Percentiles rank a stretch among this genome's conserved stretches.
Evolutionary conservation across 2,329 filamentous ascomycete genomes (phyloP).

Genomic region (Lizonia empirigonia): DNA sequence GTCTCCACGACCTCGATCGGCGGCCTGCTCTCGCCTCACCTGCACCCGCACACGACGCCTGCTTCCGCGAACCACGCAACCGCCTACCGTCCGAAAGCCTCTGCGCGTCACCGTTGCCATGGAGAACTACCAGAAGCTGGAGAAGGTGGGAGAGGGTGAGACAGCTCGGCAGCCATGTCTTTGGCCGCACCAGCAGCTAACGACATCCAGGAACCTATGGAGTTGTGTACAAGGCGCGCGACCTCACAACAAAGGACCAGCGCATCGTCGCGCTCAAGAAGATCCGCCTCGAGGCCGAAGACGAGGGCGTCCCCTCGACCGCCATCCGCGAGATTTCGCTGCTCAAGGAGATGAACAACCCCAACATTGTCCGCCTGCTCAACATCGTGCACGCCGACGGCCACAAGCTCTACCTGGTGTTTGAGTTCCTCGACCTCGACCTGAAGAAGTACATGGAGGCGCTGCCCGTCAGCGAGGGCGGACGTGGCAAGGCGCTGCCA

Average conservation of each 20-base stretch:
- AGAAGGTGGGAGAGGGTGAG: constrained; percentile 93
- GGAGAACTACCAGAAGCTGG: constrained; percentile 96
- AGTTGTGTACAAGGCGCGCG: constrained; percentile 92
- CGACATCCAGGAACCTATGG: constrained; percentile 79
- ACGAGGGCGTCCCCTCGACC: constrained; percentile 90
- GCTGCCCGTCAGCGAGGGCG: constrained; percentile 80
- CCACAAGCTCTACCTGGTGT: constrained; percentile 92
- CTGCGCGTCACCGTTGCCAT: constrained; percentile 55
- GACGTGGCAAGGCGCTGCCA: constrained; percentile 82
- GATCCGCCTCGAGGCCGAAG: constrained; percentile 92
- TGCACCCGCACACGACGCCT: neutral
- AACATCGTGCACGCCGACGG: constrained; percentile 96
- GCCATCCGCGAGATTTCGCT: constrained; percentile 94
- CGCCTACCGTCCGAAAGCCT: constrained; percentile 29
- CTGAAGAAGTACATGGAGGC: constrained; percentile 97
- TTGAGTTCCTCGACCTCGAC: constrained; percentile 89
- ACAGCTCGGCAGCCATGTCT: neutral
- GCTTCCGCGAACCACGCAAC: constrained; percentile 16
- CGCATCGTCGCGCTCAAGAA: constrained; percentile 94
- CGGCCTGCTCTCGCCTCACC: neutral
- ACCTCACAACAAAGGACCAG: constrained; percentile 75
- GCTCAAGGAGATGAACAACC: constrained; percentile 91
- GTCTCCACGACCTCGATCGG: neutral
- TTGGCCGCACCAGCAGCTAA: neutral
- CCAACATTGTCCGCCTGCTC: constrained; percentile 83